Evolutionary conservation across 805 yeast species (phyloP).

Genomic region (Lipomyces yamanashiensis): DNA sequence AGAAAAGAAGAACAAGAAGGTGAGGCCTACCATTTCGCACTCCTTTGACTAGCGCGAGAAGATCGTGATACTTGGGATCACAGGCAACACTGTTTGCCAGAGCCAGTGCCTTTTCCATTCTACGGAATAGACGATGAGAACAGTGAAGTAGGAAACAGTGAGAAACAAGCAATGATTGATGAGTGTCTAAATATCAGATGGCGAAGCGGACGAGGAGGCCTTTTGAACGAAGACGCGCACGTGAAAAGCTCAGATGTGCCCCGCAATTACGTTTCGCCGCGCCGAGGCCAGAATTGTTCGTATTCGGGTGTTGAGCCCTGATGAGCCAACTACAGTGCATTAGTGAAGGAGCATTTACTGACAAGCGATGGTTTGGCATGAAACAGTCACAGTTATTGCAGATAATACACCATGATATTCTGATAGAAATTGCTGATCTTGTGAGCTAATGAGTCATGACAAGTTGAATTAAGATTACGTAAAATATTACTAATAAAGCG

Average conservation of each 20-base stretch:
- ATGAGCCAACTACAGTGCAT: background rate
- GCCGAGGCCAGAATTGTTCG: background rate
- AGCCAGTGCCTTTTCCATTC: constrained; percentile 3
- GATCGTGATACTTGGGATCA: constrained; percentile 47
- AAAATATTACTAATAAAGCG: too few species aligned
- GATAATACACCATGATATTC: too few species aligned
- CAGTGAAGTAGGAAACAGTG: background rate
- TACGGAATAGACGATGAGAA: background rate
- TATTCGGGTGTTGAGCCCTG: background rate
- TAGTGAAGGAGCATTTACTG: too few species aligned
- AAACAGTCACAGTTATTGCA: too few species aligned
- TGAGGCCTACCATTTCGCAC: constrained; percentile 47
- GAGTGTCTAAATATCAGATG: too few species aligned
- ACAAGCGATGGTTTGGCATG: too few species aligned
- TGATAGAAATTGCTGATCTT: too few species aligned
- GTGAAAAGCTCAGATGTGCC: background rate
- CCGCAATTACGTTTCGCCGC: constrained; percentile 5
- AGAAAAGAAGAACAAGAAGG: background rate
- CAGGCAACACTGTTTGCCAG: constrained; percentile 5
- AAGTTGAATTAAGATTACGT: too few species aligned
- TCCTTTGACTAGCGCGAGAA: constrained; percentile 49
- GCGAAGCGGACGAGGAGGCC: background rate
- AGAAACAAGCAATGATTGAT: background rate
- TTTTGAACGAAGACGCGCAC: background rate
- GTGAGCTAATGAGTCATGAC: too few species aligned